These are phyloP conservation scores for Cicer judaicum DNA, from an alignment of 306 rosid genomes.

Conservation along the genomic window DNA sequence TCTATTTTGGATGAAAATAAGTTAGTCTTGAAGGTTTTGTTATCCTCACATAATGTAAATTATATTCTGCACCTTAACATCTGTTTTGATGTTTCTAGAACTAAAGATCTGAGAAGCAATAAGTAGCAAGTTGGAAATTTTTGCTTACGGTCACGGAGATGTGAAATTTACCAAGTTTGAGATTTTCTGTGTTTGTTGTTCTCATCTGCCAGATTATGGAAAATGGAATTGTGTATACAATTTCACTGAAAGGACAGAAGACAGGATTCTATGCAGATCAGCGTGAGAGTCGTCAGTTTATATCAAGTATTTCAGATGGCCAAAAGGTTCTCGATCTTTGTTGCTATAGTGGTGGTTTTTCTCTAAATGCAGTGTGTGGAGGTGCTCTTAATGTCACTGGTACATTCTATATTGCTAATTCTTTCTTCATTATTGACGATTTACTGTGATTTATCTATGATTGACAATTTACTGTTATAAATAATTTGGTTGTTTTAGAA, in stretches of 20 bases:
- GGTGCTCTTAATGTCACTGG: slow-evolving; percentile 88
- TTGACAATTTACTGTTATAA: slow-evolving; percentile 7
- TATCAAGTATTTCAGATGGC: slow-evolving; percentile 74
- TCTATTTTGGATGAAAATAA: background rate
- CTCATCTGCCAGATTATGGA: slow-evolving; percentile 64
- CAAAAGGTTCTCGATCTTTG: slow-evolving; percentile 87
- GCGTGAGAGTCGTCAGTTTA: slow-evolving; percentile 81
- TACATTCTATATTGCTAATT: slow-evolving; percentile 42
- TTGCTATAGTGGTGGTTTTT: slow-evolving; percentile 95
- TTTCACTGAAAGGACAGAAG: slow-evolving; percentile 92
- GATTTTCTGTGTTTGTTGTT: slow-evolving; percentile 34
- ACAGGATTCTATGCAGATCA: slow-evolving; percentile 98
- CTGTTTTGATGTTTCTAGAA: slow-evolving; percentile 1
- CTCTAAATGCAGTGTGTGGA: slow-evolving; percentile 79
- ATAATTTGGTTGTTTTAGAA: slow-evolving; percentile 32
- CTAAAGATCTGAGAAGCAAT: background rate
- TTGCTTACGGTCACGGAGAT: slow-evolving; percentile 30
- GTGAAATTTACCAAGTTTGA: slow-evolving; percentile 25
- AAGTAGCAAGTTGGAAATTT: slow-evolving; percentile 1
- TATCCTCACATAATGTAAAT: slow-evolving; percentile 8
- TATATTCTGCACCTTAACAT: slow-evolving; percentile 20
- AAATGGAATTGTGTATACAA: slow-evolving; percentile 72
- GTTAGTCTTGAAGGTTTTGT: slow-evolving; percentile 2
- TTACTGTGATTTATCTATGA: slow-evolving; percentile 12
- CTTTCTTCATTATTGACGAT: background rate